A percentile compares a stretch with the other conserved stretches of the same genome.
phyloP scores from a whole-genome alignment of 768 basidiomycete species.

The Symmetrospora coprosmae region DNA sequence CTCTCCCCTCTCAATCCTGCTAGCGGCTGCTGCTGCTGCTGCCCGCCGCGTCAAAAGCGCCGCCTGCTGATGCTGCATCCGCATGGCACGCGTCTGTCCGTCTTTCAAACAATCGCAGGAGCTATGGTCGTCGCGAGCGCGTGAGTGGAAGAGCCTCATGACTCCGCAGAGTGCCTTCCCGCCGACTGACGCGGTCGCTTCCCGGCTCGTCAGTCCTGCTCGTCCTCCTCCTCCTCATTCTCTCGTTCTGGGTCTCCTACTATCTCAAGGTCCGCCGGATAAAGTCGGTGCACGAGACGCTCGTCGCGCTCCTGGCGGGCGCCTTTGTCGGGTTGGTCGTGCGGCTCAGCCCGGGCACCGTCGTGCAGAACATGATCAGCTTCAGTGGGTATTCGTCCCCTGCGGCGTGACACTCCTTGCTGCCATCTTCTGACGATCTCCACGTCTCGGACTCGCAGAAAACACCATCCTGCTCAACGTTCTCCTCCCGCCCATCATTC shows the following conservation, averaged over 20 bases:
- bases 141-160: not conserved
- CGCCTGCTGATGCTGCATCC: not conserved
- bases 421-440: slow-evolving; percentile 36
- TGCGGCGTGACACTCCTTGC: slow-evolving; percentile 21
- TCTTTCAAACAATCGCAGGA: slow-evolving; percentile 3
- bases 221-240: slow-evolving; percentile 60
- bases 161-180: not conserved
- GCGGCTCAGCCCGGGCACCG: slow-evolving; percentile 73
- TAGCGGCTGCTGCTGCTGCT: not conserved
- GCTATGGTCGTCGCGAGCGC: slow-evolving; percentile 21
- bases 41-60: not conserved
- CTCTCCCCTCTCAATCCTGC: not conserved
- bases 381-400: slow-evolving; percentile 20
- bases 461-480: slow-evolving; percentile 97
- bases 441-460: slow-evolving; percentile 75
- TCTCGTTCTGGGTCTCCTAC: slow-evolving; percentile 91
- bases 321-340: slow-evolving; percentile 90
- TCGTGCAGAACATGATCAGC: slow-evolving; percentile 90
- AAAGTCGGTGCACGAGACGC: slow-evolving; percentile 85
- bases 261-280: slow-evolving; percentile 95
- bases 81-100: not conserved
- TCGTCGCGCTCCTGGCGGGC: slow-evolving; percentile 46
- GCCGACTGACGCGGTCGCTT: not conserved
- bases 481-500: slow-evolving; percentile 91
- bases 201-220: slow-evolving; percentile 22